phyloP scores from a whole-genome alignment of 2,329 filamentous ascomycete species.

The Colletotrichum trifolii region DNA sequence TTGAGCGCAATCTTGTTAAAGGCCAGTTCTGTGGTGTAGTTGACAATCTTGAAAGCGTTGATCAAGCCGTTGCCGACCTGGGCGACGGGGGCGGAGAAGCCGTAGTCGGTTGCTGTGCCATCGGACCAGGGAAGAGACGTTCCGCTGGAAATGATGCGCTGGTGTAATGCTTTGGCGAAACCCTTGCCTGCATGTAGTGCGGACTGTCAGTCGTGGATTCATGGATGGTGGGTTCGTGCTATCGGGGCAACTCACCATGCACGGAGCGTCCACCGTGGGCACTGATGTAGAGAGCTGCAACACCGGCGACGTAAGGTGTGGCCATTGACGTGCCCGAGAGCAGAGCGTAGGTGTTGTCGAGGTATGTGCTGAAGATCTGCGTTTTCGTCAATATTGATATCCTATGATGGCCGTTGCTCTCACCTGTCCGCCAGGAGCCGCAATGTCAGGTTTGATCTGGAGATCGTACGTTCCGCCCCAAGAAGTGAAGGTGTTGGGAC shows the following conservation, averaged over 20 bases:
- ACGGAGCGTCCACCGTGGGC: slow-evolving; percentile 44
- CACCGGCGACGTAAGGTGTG: slow-evolving; percentile 56
- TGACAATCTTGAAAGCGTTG: slow-evolving; percentile 54
- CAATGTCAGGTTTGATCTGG: slow-evolving; percentile 55
- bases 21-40: slow-evolving; percentile 49
- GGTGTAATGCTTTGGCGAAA: slow-evolving; percentile 43
- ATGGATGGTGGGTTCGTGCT: not conserved
- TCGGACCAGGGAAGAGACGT: slow-evolving; percentile 40
- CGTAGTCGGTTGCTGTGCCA: slow-evolving; percentile 40
- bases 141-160: slow-evolving; percentile 48
- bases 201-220: not conserved
- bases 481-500: slow-evolving; percentile 51
- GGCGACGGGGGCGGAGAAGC: slow-evolving; percentile 46
- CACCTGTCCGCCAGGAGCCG: slow-evolving; percentile 52
- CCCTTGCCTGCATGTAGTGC: slow-evolving; percentile 41
- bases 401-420: not conserved
- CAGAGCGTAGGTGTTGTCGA: slow-evolving; percentile 47
- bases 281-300: slow-evolving; percentile 50
- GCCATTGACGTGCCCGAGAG: slow-evolving; percentile 62
- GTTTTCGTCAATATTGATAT: not conserved
- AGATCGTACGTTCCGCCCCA: slow-evolving; percentile 58
- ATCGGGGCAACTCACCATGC: slow-evolving; percentile 39
- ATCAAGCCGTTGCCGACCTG: slow-evolving; percentile 55
- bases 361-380: slow-evolving; percentile 53
- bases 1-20: slow-evolving; percentile 55